These are phyloP conservation scores for Mycena sanguinolenta DNA, from an alignment of 768 basidiomycete genomes.

Conservation along the genomic window DNA sequence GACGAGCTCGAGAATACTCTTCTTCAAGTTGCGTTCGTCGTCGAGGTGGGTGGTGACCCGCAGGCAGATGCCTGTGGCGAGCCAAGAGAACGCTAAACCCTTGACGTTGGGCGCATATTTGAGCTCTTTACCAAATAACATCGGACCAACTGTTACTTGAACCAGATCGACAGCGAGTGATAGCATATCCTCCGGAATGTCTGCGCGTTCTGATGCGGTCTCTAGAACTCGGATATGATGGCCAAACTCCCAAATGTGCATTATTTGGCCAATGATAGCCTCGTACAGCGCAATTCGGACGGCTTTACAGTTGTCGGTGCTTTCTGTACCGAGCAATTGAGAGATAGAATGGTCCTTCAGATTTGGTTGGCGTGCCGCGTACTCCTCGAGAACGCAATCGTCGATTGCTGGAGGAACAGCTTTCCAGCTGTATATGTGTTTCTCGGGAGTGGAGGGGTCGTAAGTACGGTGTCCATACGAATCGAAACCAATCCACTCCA, in stretches of 20 bases:
- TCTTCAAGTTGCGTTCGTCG: conserved; percentile 34
- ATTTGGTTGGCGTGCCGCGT: conserved; percentile 6
- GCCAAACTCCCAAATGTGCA: conserved; percentile 9
- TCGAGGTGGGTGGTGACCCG: conserved; percentile 39
- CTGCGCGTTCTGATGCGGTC: neutral
- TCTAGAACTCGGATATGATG: conserved; percentile 27
- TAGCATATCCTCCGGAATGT: neutral
- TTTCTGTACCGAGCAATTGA: conserved; percentile 12
- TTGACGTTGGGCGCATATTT: neutral
- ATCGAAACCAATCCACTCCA: conserved; percentile 34
- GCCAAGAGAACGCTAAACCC: conserved; percentile 9
- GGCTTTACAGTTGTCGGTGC: conserved; percentile 17
- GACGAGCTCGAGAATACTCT: conserved; percentile 22
- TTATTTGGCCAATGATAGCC: conserved; percentile 29
- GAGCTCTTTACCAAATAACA: conserved; percentile 5
- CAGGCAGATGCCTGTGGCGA: conserved; percentile 24
- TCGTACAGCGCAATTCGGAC: conserved; percentile 36
- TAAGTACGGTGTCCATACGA: conserved; percentile 37
- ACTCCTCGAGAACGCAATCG: conserved; percentile 20
- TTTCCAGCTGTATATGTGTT: conserved; percentile 40
- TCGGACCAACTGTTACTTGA: conserved; percentile 1
- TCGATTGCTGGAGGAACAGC: conserved; percentile 34
- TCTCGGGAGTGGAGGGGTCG: conserved; percentile 20
- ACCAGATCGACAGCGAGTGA: neutral
- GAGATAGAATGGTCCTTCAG: neutral